A percentile compares a stretch with the other conserved stretches of the same genome.
Evolutionary conservation across 2,329 filamentous ascomycete genomes (phyloP).

Genomic region (Thermoascus crustaceus): DNA sequence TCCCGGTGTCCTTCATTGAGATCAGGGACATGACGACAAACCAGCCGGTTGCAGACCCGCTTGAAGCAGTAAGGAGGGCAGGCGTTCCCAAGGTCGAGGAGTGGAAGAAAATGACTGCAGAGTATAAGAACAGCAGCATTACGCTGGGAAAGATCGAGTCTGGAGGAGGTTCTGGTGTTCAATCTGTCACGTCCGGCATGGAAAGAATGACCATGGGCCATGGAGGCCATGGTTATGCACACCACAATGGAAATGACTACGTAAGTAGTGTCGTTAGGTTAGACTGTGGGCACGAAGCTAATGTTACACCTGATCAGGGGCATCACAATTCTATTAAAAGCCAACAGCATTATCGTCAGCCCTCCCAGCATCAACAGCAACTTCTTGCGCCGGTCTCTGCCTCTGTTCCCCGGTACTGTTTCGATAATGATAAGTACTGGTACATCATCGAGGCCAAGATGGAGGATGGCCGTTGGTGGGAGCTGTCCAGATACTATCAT

Average conservation of each 20-base stretch:
- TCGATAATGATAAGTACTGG: slow-evolving; percentile 97
- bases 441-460: slow-evolving; percentile 90
- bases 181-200: slow-evolving; percentile 60
- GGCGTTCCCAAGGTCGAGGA: slow-evolving; percentile 94
- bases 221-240: slow-evolving; percentile 41
- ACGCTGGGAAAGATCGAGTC: slow-evolving; percentile 81
- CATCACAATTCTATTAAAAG: too few species aligned
- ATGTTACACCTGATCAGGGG: slow-evolving; percentile 13
- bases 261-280: slow-evolving; percentile 35
- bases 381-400: slow-evolving; percentile 71
- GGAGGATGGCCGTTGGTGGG: slow-evolving; percentile 87
- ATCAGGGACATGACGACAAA: slow-evolving; percentile 90
- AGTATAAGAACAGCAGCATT: slow-evolving; percentile 99
- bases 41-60: slow-evolving; percentile 68
- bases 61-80: slow-evolving; percentile 77
- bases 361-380: slow-evolving; percentile 39
- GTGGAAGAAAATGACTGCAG: slow-evolving; percentile 99
- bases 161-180: slow-evolving; percentile 28
- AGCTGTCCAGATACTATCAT: slow-evolving; percentile 89
- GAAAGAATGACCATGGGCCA: slow-evolving; percentile 70
- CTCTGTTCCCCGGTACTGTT: slow-evolving; percentile 85
- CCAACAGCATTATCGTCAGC: slow-evolving; percentile 34
- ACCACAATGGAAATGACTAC: slow-evolving; percentile 41
- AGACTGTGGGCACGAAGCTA: slow-evolving; percentile 3
- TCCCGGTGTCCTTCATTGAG: slow-evolving; percentile 94